A percentile compares a stretch with the other conserved stretches of the same genome.
Conservation (phyloP, 208 protist species). For the Angomonas desouzai region DNA sequence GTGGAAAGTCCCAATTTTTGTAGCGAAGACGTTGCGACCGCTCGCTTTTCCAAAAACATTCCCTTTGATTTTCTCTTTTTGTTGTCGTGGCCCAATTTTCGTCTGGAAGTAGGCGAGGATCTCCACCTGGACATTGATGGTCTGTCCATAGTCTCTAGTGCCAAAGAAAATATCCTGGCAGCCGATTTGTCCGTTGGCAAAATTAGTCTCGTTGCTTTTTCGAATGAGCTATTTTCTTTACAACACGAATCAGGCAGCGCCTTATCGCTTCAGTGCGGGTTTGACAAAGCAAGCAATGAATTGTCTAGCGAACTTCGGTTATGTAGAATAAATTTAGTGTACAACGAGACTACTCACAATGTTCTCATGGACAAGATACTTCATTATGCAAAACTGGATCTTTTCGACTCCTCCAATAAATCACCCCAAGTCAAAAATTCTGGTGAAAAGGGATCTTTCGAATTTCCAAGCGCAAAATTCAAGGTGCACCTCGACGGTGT, state of each 20-base stretch:
- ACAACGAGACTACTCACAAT: background rate
- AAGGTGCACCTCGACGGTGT: background rate
- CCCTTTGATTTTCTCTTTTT: constrained; percentile 10
- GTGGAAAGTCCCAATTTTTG: constrained; percentile 6
- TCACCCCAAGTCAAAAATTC: background rate
- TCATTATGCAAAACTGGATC: background rate
- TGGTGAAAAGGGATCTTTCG: background rate
- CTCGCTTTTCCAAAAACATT: background rate
- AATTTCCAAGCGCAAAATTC: background rate
- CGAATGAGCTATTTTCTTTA: constrained; percentile 4
- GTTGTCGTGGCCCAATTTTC: constrained; percentile 4
- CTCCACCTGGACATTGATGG: background rate
- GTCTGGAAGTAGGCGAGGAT: constrained; percentile 4
- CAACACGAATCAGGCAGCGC: background rate
- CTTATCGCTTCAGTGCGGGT: background rate
- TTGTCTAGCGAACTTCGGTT: background rate
- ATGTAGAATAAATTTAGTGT: background rate
- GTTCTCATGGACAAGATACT: background rate
- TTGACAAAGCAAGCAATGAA: background rate
- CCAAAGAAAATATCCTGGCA: background rate
- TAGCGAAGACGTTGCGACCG: constrained; percentile 1
- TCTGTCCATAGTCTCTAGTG: background rate
- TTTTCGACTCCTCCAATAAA: background rate
- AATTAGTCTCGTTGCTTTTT: background rate
- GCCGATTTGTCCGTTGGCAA: background rate